Percentiles rank a stretch among this genome's conserved stretches.
Evolutionary conservation across 202 grass and related monocot genomes (phyloP).

Genomic region (Setaria viridis): DNA sequence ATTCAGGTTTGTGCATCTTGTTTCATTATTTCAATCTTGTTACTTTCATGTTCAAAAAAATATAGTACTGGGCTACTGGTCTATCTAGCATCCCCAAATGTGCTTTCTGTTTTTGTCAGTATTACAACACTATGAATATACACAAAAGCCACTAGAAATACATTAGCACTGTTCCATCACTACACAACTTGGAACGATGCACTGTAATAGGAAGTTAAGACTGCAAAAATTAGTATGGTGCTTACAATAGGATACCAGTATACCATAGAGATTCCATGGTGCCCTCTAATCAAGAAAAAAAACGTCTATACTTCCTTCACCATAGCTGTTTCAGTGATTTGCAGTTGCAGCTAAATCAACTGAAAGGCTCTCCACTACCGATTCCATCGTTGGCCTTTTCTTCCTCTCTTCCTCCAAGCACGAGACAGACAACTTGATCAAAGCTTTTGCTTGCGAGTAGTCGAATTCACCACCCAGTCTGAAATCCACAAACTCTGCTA

Average conservation of each 20-base stretch:
- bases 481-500: constrained; percentile 56
- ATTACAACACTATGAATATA: not conserved
- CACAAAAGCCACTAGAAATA: not conserved
- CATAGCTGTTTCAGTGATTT: constrained; percentile 8
- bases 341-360: constrained; percentile 41
- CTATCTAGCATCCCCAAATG: too few species aligned
- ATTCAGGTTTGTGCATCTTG: not conserved
- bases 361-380: constrained; percentile 45
- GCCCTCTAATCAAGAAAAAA: too few species aligned
- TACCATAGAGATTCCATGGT: too few species aligned
- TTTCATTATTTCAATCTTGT: too few species aligned
- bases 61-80: too few species aligned
- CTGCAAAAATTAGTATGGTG: not conserved
- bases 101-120: not conserved
- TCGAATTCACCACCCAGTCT: constrained; percentile 56
- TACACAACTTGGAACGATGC: not conserved
- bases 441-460: constrained; percentile 43
- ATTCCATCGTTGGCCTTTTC: constrained; percentile 62
- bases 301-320: not conserved
- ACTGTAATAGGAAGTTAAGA: not conserved
- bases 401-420: constrained; percentile 68
- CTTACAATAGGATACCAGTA: too few species aligned
- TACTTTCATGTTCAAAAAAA: too few species aligned
- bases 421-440: constrained; percentile 57
- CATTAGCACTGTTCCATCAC: not conserved